Evolutionary conservation across 2,329 filamentous ascomycete species (phyloP), one percentile per base, ranked within the genome.

Genomic region (Ceratocystis colombiana): DNA sequence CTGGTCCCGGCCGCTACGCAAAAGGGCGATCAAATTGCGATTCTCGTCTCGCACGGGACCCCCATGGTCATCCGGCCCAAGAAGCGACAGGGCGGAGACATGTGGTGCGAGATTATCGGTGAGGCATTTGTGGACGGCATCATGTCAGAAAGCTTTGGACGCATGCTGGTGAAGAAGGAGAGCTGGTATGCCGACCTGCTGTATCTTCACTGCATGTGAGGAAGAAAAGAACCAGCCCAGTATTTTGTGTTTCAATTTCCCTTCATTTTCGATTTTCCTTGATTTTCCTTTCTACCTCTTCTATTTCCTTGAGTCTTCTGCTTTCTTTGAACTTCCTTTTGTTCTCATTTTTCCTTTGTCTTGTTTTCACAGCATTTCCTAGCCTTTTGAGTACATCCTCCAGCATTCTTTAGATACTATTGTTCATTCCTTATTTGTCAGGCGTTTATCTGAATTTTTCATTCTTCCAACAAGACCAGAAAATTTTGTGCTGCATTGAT

Each of bases 101-200:
- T 66, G 44, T 66, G 66, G 64, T 68, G 66, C 46, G 64, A 68
- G 61, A 59, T 66, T 65, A 44, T 68, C 25, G 66, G 64, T 10
- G 66, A 68, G 66, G 66, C 66, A 20, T 68, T 68, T 61, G 64
- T 68, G 2, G 66, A 68, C 41, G 66, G 62, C 1, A 46, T 68
- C n/a, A 68, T 68, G 66, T 48, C 33, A 15, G 66, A 61, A 12
- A 48, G 30, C n/a, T 46, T 66, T 37, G 66, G 66, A 7, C 55
- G 66, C 7, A 33, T 62, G 48, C 22, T 68, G 63, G 61, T 68
- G 30, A 68, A 65, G 22, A 68, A 66, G 37, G 64, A 65, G 15
- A 62, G 63, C 30, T 67, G 66, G 64, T 64, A 59, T 61, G 12
- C 64, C 17, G 45, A 61, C 12, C 30, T 68, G 59, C 33, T 64